A percentile compares a stretch with the other conserved stretches of the same genome.
phyloP scores from a whole-genome alignment of 345 rosid species.

The Populus euphratica region DNA sequence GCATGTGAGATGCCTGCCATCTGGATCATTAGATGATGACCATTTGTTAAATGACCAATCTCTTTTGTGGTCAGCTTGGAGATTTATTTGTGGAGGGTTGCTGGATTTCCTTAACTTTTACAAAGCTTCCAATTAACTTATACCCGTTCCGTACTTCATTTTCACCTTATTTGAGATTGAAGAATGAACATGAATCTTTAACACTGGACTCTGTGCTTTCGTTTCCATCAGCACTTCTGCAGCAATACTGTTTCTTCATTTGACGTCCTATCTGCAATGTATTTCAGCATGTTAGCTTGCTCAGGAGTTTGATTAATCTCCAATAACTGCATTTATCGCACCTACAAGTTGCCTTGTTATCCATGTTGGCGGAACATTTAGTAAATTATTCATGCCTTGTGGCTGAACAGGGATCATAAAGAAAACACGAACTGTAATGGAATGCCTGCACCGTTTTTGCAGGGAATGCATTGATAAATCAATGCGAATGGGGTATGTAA shows the following conservation, averaged over 20 bases:
- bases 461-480: slow-evolving; percentile 95
- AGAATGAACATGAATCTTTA: background rate
- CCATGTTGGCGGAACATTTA: background rate
- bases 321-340: background rate
- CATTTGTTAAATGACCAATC: background rate
- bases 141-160: background rate
- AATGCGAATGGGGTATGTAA: slow-evolving; percentile 86
- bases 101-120: background rate
- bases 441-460: slow-evolving; percentile 91
- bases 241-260: background rate
- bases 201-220: background rate
- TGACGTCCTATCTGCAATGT: background rate
- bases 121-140: background rate
- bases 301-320: slow-evolving; percentile 2
- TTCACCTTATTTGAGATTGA: background rate
- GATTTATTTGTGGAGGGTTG: background rate
- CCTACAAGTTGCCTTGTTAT: background rate
- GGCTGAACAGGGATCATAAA: slow-evolving; percentile 68
- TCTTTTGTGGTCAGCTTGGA: background rate
- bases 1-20: background rate
- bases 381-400: slow-evolving; percentile 9
- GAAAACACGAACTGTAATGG: slow-evolving; percentile 96
- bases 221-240: background rate
- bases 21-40: background rate
- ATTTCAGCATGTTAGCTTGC: background rate